These are phyloP conservation scores for Xylaria longipes DNA, from an alignment of 495 filamentous ascomycete species.

Conservation along the genomic window DNA sequence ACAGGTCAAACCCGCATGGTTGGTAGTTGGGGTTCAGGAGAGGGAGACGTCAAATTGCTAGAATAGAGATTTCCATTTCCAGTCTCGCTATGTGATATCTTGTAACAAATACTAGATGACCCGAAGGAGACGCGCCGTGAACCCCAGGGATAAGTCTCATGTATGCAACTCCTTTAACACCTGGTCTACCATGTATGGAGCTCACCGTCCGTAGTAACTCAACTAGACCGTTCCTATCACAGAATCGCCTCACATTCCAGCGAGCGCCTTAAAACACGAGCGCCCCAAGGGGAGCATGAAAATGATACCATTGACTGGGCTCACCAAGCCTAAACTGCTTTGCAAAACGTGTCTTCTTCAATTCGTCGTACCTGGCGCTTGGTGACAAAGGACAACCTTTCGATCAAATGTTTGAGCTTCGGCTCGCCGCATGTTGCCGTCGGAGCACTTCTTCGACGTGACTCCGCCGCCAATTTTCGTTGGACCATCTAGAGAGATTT, in stretches of 20 bases:
- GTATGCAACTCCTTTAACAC: constrained; percentile 30
- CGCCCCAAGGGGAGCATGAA: neutral
- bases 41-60: neutral
- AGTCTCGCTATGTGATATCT: constrained; percentile 4
- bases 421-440: constrained; percentile 10
- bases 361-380: neutral
- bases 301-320: neutral
- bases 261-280: constrained; percentile 5
- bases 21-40: neutral
- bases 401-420: constrained; percentile 22
- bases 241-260: constrained; percentile 5
- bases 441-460: constrained; percentile 21
- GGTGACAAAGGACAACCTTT: too few relatives aligned
- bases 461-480: constrained; percentile 28
- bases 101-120: neutral
- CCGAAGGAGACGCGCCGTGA: constrained; percentile 17
- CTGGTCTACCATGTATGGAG: constrained; percentile 30
- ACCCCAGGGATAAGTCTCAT: constrained; percentile 10
- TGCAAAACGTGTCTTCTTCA: constrained; percentile 1
- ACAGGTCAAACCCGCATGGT: neutral
- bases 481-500: constrained; percentile 42
- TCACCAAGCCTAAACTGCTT: neutral
- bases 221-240: neutral
- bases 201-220: constrained; percentile 8
- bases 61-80: neutral